Evolutionary conservation across 2,329 filamentous ascomycete species (phyloP).

Genomic region (Apiospora rasikravindrae): DNA sequence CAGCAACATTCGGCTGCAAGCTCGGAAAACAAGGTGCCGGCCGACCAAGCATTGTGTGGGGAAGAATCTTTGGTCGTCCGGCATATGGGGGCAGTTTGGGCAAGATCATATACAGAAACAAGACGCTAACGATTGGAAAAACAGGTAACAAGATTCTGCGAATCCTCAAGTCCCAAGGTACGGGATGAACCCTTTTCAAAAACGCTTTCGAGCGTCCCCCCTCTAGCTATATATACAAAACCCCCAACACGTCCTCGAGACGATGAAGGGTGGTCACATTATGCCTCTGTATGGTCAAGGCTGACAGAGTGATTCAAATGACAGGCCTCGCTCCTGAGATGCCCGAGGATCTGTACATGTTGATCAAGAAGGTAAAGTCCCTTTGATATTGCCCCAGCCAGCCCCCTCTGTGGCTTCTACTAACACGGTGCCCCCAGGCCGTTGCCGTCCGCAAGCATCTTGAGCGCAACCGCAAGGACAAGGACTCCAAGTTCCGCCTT

Average conservation of each 20-base stretch:
- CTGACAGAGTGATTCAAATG: constrained; percentile 84
- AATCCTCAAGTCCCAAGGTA: constrained; percentile 98
- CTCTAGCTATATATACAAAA: constrained; percentile 15
- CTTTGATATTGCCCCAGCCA: not conserved
- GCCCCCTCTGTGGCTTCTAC: constrained; percentile 19
- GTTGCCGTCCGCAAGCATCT: constrained; percentile 99
- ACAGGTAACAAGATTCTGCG: constrained; percentile 99
- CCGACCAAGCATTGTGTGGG: not conserved
- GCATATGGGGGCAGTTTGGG: not conserved
- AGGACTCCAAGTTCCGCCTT: constrained; percentile 99
- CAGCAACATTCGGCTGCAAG: not conserved
- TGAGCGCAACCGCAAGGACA: constrained; percentile 99
- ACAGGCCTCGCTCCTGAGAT: constrained; percentile 98
- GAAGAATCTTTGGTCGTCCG: constrained; percentile 1
- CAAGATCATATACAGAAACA: constrained; percentile 37
- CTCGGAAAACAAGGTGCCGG: not conserved
- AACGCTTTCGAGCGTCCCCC: not conserved
- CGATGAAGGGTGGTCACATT: constrained; percentile 25
- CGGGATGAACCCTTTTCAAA: constrained; percentile 51
- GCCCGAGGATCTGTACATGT: constrained; percentile 99
- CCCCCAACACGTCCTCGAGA: constrained; percentile 20
- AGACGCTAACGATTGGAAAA: constrained; percentile 35
- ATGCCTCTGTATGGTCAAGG: constrained; percentile 89
- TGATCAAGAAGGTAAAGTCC: constrained; percentile 94
- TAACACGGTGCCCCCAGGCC: constrained; percentile 60